Percentiles rank a stretch among this genome's conserved stretches.
phyloP scores from a whole-genome alignment of 495 filamentous ascomycete genomes.

The Podospora pseudoanserina region DNA sequence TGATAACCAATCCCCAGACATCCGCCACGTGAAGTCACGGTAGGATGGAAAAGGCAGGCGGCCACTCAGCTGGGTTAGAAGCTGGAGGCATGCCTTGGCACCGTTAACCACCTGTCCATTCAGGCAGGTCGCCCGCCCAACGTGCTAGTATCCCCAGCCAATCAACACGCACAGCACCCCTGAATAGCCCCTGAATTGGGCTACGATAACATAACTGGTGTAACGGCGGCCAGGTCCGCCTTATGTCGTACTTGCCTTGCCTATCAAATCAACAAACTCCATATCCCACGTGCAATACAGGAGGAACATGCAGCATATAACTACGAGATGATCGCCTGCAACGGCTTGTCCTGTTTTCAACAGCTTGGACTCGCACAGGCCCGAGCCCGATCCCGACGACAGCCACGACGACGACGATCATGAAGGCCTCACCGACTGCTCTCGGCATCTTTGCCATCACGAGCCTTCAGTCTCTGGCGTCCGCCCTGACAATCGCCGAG shows the following conservation, averaged over 20 bases:
- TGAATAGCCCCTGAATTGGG: slow-evolving; percentile 9
- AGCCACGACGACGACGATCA: slow-evolving; percentile 4
- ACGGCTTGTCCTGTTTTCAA: neutral
- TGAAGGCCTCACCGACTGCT: slow-evolving; percentile 20
- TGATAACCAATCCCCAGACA: neutral
- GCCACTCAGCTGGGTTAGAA: neutral
- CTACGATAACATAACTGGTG: slow-evolving; percentile 8
- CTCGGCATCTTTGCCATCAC: slow-evolving; percentile 20
- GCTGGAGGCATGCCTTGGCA: slow-evolving; percentile 8
- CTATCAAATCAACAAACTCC: neutral
- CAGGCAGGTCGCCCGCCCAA: slow-evolving; percentile 19
- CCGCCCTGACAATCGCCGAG: slow-evolving; percentile 53
- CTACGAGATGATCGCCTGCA: slow-evolving; percentile 6
- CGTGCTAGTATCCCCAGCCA: slow-evolving; percentile 9
- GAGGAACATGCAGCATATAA: neutral
- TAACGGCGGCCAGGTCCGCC: slow-evolving; percentile 6
- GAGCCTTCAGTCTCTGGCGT: slow-evolving; percentile 26
- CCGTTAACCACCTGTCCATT: slow-evolving; percentile 18
- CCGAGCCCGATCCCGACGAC: neutral
- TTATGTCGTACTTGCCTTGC: neutral
- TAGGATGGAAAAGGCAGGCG: slow-evolving; percentile 18
- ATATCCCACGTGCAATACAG: neutral
- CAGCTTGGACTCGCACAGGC: neutral
- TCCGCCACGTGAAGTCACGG: neutral
- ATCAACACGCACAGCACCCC: slow-evolving; percentile 13